Evolutionary conservation across 768 basidiomycete genomes (phyloP), one percentile per base, ranked within the genome.

Genomic region (Lentinula boryana): DNA sequence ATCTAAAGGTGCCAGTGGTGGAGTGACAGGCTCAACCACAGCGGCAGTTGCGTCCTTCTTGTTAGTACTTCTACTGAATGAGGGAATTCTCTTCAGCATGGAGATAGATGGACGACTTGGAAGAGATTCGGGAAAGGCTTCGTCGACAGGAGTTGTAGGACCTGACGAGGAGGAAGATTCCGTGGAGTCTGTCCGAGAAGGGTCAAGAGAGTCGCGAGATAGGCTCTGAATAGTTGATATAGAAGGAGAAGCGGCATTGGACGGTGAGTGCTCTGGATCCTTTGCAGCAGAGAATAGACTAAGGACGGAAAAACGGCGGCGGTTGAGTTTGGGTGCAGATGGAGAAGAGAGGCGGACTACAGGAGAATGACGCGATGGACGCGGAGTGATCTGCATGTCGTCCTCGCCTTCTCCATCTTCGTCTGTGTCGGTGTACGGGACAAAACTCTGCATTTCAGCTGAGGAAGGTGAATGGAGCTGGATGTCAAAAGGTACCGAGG

Each of bases 261-360:
- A 51, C 55, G 60, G 16, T 52, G 38, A 56, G 13, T 2, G 4
- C 10, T 43, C 55, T 12, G 18, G 16, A 23, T 41, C 27, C 55
- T 41, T 41, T 23, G 55, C 40, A 41, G 57, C 53, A 36, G 64
- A 72, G 69, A 48, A 76, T 32, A 77, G 72, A 44, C 72, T 75
- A 61, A 70, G 68, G 38, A 75, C 68, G 62, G 76, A 77, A 49
- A 77, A 72, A 57, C 67, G 72, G 31, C 68, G 66, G 58, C 62
- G 68, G 31, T 61, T 64, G 61, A 67, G 68, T 62, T 66, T 71
- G 52, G 67, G 44, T 41, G 33, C 13, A 46, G 60, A 56, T 27
- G 55, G 62, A 48, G 52, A 63, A 38, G 60, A 44, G 18, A 60
- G 62, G 33, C 55, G 62, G 32, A 62, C 16, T 40, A 36, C 62